A percentile compares a stretch with the other conserved stretches of the same genome.
Evolutionary conservation across 371 early-diverging fungal species (phyloP).

Genomic region (Syncephalastrum contaminatum): DNA sequence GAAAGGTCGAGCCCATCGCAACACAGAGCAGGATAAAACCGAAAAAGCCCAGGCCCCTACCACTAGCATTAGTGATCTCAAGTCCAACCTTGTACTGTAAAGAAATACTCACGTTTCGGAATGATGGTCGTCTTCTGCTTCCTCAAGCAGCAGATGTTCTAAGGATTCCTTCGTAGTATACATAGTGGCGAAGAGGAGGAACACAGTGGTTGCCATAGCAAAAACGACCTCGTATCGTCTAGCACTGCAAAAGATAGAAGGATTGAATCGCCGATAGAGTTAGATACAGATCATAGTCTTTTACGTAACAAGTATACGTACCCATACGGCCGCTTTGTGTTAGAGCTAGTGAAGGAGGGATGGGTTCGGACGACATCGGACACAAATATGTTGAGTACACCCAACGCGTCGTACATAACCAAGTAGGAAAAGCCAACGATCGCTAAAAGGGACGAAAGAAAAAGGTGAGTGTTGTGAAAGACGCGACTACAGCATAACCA

Average conservation of each 20-base stretch:
- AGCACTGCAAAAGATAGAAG: constrained; percentile 29
- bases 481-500: neutral
- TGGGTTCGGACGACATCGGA: constrained; percentile 53
- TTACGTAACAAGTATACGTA: constrained; percentile 20
- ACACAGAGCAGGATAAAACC: constrained; percentile 40
- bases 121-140: constrained; percentile 27
- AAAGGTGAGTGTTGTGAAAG: neutral
- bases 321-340: constrained; percentile 63
- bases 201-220: constrained; percentile 58
- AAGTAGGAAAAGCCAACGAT: constrained; percentile 56
- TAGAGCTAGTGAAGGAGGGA: constrained; percentile 42
- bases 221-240: constrained; percentile 61
- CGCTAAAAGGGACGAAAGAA: constrained; percentile 30
- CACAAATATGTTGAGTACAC: constrained; percentile 55
- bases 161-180: constrained; percentile 67
- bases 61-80: neutral
- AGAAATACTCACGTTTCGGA: constrained; percentile 19
- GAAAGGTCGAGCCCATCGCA: constrained; percentile 46
- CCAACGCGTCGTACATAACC: constrained; percentile 65
- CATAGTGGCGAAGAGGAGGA: constrained; percentile 65
- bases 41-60: constrained; percentile 29
- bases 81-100: neutral
- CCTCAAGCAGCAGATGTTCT: constrained; percentile 57
- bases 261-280: neutral
- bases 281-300: neutral